Base-by-base conservation (phyloP, 768 basidiomycete species). In the Kwoniella shandongensis region DNA sequence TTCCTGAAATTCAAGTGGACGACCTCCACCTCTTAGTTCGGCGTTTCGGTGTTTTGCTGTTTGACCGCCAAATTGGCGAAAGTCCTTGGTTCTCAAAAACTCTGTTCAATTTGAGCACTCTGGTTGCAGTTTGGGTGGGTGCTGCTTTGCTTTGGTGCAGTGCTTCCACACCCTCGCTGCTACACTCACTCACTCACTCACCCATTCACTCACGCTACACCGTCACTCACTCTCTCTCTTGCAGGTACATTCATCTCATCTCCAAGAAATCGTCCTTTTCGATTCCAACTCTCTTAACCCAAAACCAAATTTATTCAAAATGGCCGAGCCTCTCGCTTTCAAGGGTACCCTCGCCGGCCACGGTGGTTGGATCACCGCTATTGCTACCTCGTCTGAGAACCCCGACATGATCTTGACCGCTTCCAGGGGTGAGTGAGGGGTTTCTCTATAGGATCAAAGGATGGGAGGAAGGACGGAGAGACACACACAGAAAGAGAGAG, bases 331-430 rank as follows among this genome's bases (percentile, higher is more conserved):
- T 76, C 81, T 94, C 78, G 87, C 88, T 77, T 93, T 88, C 81
- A 85, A 94, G 75, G 92, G 92, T 72, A 88, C 90, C 66, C 81
- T 94, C 77, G 81, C 87, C 74, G 92, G 91, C 79, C 90, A 93
- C 85, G 88, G 89, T 76, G 90, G 90, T 81, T 94, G 91, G 90
- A 88, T 99, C 74, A 99, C 94, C 69, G 92, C 96, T 75, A 91
- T 99, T 74, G 96, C 96, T 55, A 96, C 94, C 73, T 91, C 89
- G 59, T 90, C 89, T 65, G 94, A 98, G 83, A 98, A 94, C 82
- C 96, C 93, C 44, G 93, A 99, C 79, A 90, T 96, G 88, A 93
- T 99, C 80, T 81, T 99, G 79, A 96, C 93, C 66, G 91, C 93
- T 66, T 98, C 96, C 63, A 86, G 96, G 81, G 92, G 92, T 96